These are phyloP conservation scores for Aureobasidium sp. DNA, from an alignment of 2,329 filamentous ascomycete genomes.

Conservation along the genomic window DNA sequence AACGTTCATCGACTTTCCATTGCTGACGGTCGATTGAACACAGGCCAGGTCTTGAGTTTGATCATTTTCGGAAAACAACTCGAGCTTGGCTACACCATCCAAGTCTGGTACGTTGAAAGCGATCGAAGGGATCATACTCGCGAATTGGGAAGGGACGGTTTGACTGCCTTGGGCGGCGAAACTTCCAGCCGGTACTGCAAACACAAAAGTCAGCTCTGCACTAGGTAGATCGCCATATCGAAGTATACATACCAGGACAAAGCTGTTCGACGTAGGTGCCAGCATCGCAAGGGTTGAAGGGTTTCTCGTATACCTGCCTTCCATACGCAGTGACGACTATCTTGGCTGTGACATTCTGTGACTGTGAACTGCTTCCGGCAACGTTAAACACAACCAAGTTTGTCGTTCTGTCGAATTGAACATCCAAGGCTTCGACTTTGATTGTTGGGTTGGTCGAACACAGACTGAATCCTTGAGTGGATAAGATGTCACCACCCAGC, in stretches of 20 bases:
- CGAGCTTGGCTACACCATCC: constrained; percentile 72
- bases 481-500: constrained; percentile 63
- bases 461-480: constrained; percentile 71
- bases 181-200: constrained; percentile 60
- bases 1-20: constrained; percentile 74
- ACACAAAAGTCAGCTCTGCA: constrained; percentile 11
- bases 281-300: constrained; percentile 73
- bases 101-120: constrained; percentile 89
- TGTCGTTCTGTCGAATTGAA: constrained; percentile 69
- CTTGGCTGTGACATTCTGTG: constrained; percentile 72
- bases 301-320: constrained; percentile 66
- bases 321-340: constrained; percentile 81
- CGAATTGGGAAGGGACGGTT: constrained; percentile 62
- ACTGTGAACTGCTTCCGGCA: constrained; percentile 62
- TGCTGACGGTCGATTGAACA: constrained; percentile 71
- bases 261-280: constrained; percentile 62
- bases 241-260: constrained; percentile 62
- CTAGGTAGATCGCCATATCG: neutral
- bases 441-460: constrained; percentile 58
- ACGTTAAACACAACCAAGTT: constrained; percentile 75
- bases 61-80: constrained; percentile 58
- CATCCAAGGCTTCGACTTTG: constrained; percentile 64
- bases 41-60: constrained; percentile 63
- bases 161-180: constrained; percentile 70
- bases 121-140: constrained; percentile 72